Conservation (phyloP, 1,284 basidiomycete genomes). For the Leccinum laetum region DNA sequence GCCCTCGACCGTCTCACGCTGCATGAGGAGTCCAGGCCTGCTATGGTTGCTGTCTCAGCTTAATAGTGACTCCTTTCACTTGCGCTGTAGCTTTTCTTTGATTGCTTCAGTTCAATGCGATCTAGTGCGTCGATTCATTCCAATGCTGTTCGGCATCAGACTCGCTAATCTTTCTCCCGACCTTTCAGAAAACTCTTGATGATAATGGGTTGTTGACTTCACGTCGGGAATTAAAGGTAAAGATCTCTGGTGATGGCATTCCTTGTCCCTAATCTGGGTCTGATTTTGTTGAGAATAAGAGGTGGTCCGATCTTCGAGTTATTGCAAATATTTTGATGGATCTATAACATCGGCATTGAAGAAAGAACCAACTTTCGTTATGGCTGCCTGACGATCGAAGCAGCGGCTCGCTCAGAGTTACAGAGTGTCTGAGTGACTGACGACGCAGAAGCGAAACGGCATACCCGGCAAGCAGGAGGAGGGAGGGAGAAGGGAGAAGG, state of each 20-base stretch:
- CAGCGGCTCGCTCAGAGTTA: background rate
- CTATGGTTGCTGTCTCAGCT: background rate
- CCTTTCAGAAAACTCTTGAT: too few relatives aligned
- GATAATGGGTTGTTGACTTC: too few relatives aligned
- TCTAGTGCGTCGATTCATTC: constrained; percentile 1
- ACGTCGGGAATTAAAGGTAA: too few relatives aligned
- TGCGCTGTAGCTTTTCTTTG: background rate
- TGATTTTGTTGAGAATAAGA: background rate
- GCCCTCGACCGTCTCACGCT: background rate
- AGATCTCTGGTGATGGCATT: too few relatives aligned
- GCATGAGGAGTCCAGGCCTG: background rate
- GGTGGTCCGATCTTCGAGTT: background rate
- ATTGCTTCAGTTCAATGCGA: background rate
- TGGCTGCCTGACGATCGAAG: background rate
- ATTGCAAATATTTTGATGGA: background rate
- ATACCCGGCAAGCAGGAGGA: too few relatives aligned
- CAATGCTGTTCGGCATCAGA: background rate
- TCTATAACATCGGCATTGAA: background rate
- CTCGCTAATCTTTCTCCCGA: too few relatives aligned
- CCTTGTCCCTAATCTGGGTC: background rate
- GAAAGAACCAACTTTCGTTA: background rate
- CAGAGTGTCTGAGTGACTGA: too few relatives aligned
- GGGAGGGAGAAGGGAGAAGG: too few relatives aligned
- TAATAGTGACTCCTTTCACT: background rate
- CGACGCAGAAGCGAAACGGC: too few relatives aligned